Base-by-base conservation (phyloP, 2,329 filamentous ascomycete genomes). In the Apiospora phragmitis region DNA sequence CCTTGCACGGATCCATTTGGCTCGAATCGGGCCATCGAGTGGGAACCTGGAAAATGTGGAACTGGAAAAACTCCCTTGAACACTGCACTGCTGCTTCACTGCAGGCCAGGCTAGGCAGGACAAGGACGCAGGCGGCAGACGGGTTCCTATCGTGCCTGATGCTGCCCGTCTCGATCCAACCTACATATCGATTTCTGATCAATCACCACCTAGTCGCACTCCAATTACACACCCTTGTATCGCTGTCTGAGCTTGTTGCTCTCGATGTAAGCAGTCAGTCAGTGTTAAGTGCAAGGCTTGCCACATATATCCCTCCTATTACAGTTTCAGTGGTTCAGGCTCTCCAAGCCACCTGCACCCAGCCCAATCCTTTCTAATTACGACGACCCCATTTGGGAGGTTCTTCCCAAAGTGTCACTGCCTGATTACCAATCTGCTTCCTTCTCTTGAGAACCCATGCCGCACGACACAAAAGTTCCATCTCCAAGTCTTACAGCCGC, bases 1-100 rank as follows among this genome's bases (percentile, higher is more conserved):
- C 51, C 51, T 35, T 62, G 55, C 55, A 38, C 38, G 16, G 32
- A 32, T 29, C 51, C 29, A 35, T 59, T 26, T 59, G 18, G 51
- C 16, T 55, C 49, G 51, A 32, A 32, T 32, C 51, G 51, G 29
- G 24, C n/a, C 26, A 32, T 59, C 51, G 16, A 38, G 55, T 62
- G 55, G 55, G 32, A 62, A 38, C 21, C 55, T 62, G 29, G 55
- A 7, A 62, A 62, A 62, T 59, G 55, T 62, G 55, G 55, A 62
- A 62, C 55, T 62, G 55, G 29, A 62, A 62, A 62, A 62, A 62
- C 55, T 9, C 32, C 51, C 14, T 59, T 26, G 7, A 14, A 29
- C 16, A n/a, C 18, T 16, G 7, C 16, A 29, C 16, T 21, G 29
- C 51, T 32, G 51, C 51, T 21, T 26, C 14, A 26, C 18, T 14